These are phyloP conservation scores for Nothophytophthora sp. DNA, from an alignment of 352 stramenopile species.

Conservation along the genomic window DNA sequence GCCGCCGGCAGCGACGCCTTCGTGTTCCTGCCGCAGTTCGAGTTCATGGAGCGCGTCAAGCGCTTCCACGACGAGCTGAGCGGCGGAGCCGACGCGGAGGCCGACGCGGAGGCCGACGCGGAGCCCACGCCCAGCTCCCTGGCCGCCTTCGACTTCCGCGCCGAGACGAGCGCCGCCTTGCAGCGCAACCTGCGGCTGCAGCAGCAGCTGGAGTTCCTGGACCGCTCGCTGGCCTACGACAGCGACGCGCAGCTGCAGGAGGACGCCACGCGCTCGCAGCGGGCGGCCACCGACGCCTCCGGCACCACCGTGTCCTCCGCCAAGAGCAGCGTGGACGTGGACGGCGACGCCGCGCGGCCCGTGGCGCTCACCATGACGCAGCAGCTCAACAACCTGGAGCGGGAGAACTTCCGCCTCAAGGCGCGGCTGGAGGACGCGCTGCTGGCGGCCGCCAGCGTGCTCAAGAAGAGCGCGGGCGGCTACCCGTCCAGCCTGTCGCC, in stretches of 20 bases:
- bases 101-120: too few relatives aligned
- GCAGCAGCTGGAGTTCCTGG: slow-evolving; percentile 64
- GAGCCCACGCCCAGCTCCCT: slow-evolving; percentile 1
- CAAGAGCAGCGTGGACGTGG: slow-evolving; percentile 22
- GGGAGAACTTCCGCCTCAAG: slow-evolving; percentile 74
- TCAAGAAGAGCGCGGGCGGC: slow-evolving; percentile 38
- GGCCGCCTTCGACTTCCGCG: slow-evolving; percentile 47
- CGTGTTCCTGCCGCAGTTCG: slow-evolving; percentile 65
- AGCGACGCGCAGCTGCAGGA: slow-evolving; percentile 13
- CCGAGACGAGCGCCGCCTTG: slow-evolving; percentile 56
- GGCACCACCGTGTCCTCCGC: slow-evolving; percentile 35
- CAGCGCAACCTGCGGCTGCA: slow-evolving; percentile 66
- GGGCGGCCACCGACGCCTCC: slow-evolving; percentile 48
- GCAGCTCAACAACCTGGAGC: slow-evolving; percentile 72
- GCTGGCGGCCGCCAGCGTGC: slow-evolving; percentile 26
- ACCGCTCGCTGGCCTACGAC: slow-evolving; percentile 54
- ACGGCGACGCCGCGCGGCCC: slow-evolving; percentile 30
- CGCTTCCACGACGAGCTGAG: slow-evolving; percentile 58
- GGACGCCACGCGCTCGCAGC: slow-evolving; percentile 16
- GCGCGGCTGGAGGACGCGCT: slow-evolving; percentile 44
- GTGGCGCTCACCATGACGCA: slow-evolving; percentile 66
- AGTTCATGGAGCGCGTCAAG: slow-evolving; percentile 79
- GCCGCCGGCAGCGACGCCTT: slow-evolving; percentile 37
- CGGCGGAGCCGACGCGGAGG: too few relatives aligned
- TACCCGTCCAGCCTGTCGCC: slow-evolving; percentile 25